These are phyloP conservation scores for Apiotrichum domesticum DNA, from an alignment of 1,284 basidiomycete genomes.

Conservation along the genomic window DNA sequence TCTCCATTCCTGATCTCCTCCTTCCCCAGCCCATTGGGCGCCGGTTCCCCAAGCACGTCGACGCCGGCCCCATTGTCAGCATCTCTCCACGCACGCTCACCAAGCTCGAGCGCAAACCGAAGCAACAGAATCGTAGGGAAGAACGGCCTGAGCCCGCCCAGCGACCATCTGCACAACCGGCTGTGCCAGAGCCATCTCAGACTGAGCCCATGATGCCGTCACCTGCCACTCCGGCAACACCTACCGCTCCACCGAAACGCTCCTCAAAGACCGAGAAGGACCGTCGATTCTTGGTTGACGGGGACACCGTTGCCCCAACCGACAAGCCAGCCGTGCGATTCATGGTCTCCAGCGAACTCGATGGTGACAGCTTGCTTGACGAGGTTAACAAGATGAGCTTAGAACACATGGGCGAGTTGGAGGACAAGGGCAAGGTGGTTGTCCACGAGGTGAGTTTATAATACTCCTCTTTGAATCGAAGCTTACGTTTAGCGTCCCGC, in stretches of 20 bases:
- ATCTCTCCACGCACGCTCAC: conserved; percentile 31
- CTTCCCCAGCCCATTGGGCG: conserved; percentile 47
- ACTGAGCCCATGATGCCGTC: not conserved
- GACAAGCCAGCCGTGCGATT: conserved; percentile 29
- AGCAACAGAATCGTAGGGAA: conserved; percentile 12
- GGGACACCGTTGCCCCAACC: not conserved
- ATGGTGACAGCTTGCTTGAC: conserved; percentile 44
- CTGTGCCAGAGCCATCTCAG: not conserved
- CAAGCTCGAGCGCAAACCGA: conserved; percentile 32
- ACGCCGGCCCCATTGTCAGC: conserved; percentile 29
- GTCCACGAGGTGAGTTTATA: conserved; percentile 21
- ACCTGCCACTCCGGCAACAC: not conserved
- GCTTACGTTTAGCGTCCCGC: conserved; percentile 21
- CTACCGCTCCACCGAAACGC: not conserved
- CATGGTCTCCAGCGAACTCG: conserved; percentile 46
- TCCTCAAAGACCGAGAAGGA: not conserved
- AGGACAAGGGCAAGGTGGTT: conserved; percentile 16
- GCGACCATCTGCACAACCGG: not conserved
- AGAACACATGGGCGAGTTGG: conserved; percentile 37
- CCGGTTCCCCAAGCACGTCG: conserved; percentile 26
- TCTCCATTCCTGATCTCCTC: conserved; percentile 62
- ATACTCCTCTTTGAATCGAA: not conserved
- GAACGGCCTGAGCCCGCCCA: no score
- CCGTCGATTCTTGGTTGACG: not conserved
- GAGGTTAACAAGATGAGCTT: conserved; percentile 48